These are phyloP conservation scores for Trypanosoma melophagium DNA, from an alignment of 208 protist genomes.

Conservation along the genomic window DNA sequence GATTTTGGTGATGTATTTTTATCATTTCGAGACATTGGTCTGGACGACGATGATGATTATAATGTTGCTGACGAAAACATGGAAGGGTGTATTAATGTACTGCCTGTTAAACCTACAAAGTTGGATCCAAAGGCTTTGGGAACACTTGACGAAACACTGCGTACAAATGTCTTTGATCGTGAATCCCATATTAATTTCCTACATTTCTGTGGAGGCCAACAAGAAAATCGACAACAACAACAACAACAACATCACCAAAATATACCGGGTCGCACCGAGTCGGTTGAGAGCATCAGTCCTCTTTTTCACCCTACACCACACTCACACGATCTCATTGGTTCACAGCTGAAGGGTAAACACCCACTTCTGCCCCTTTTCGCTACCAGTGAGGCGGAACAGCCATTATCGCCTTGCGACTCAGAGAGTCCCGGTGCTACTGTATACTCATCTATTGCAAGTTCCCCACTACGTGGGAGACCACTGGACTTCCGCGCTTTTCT, in stretches of 20 bases:
- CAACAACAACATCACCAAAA: neutral
- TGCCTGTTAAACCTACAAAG: conserved; percentile 9
- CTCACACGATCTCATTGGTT: conserved; percentile 1
- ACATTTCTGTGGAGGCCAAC: neutral
- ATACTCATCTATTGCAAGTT: conserved; percentile 45
- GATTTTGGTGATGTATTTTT: neutral
- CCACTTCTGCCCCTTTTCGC: conserved; percentile 3
- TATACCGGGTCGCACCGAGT: neutral
- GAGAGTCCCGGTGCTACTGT: conserved; percentile 33
- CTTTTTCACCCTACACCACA: conserved; percentile 2
- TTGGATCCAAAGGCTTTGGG: conserved; percentile 9
- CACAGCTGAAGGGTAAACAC: neutral
- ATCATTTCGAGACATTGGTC: neutral
- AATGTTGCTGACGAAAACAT: neutral
- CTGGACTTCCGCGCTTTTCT: conserved; percentile 61
- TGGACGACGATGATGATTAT: neutral
- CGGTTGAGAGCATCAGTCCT: conserved; percentile 8
- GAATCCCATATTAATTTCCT: neutral
- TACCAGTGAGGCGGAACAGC: neutral
- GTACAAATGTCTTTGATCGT: conserved; percentile 1
- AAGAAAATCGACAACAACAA: neutral
- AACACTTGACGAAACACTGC: conserved; percentile 8
- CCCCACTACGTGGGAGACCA: conserved; percentile 38
- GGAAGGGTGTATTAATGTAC: neutral
- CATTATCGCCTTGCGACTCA: neutral